A percentile compares a stretch with the other conserved stretches of the same genome.
Conservation (phyloP, 2,329 filamentous ascomycete genomes). For the Ramularia endophylla region DNA sequence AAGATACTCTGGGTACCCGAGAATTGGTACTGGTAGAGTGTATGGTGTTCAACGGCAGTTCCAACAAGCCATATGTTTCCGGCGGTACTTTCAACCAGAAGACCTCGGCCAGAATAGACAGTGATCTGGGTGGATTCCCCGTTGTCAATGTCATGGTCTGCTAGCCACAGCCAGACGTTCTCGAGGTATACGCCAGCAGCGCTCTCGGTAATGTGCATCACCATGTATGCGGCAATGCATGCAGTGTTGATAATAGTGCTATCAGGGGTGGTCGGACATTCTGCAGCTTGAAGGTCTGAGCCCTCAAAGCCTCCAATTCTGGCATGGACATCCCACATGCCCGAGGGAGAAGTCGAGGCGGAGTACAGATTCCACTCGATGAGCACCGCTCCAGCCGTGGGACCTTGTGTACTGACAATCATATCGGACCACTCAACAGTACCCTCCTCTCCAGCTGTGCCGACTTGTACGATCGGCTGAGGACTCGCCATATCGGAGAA, state of each 20-base stretch:
- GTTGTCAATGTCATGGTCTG: slow-evolving; percentile 84
- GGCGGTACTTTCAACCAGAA: slow-evolving; percentile 72
- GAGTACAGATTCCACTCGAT: slow-evolving; percentile 84
- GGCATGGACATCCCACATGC: slow-evolving; percentile 90
- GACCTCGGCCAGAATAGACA: slow-evolving; percentile 79
- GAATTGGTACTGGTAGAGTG: slow-evolving; percentile 76
- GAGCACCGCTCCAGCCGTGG: slow-evolving; percentile 78
- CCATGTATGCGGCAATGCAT: slow-evolving; percentile 60
- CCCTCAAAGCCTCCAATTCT: slow-evolving; percentile 51
- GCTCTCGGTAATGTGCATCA: slow-evolving; percentile 44
- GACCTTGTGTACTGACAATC: slow-evolving; percentile 74
- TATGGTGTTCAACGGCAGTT: slow-evolving; percentile 57
- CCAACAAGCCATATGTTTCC: slow-evolving; percentile 59
- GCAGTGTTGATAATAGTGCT: too few species aligned
- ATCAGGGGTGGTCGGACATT: too few species aligned
- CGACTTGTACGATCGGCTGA: slow-evolving; percentile 73
- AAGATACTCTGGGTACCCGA: slow-evolving; percentile 70
- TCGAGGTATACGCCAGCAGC: slow-evolving; percentile 66
- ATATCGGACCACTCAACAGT: slow-evolving; percentile 80
- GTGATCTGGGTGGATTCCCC: slow-evolving; percentile 61
- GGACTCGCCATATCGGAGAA: slow-evolving; percentile 72
- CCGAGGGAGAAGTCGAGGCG: slow-evolving; percentile 59
- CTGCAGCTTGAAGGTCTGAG: slow-evolving; percentile 65
- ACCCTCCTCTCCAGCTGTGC: slow-evolving; percentile 68
- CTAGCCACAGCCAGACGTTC: slow-evolving; percentile 88